phyloP scores from a whole-genome alignment of 2,329 filamentous ascomycete genomes.

The Clonostachys rosea region DNA sequence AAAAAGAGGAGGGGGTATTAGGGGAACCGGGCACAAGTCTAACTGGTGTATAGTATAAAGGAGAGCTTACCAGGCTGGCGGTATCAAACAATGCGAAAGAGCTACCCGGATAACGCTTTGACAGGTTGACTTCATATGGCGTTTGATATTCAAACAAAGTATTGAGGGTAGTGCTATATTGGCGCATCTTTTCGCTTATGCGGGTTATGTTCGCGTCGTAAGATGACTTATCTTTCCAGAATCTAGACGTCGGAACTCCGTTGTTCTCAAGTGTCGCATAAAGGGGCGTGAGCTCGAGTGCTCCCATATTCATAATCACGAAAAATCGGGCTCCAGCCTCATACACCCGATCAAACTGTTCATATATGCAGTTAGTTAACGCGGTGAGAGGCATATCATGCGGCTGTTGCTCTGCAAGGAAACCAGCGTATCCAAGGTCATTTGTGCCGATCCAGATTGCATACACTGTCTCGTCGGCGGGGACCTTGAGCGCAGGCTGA shows the following conservation, averaged over 20 bases:
- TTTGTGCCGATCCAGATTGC: constrained; percentile 80
- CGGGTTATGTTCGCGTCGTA: constrained; percentile 42
- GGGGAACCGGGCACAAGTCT: background rate
- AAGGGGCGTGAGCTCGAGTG: constrained; percentile 62
- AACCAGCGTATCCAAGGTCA: constrained; percentile 63
- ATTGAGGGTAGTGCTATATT: constrained; percentile 46
- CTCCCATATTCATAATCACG: constrained; percentile 65
- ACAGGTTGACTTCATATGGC: constrained; percentile 36
- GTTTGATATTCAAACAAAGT: constrained; percentile 41
- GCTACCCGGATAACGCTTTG: constrained; percentile 49
- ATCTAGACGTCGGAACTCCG: constrained; percentile 14
- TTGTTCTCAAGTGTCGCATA: constrained; percentile 34
- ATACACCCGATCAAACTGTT: constrained; percentile 59
- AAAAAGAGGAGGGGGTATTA: background rate
- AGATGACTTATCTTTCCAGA: constrained; percentile 37
- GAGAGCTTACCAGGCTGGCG: constrained; percentile 42
- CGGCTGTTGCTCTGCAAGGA: constrained; percentile 60
- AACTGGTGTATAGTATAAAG: too few species aligned
- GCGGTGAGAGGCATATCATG: constrained; percentile 53
- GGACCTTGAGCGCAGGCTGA: background rate
- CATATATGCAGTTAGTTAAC: constrained; percentile 66
- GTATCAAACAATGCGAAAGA: constrained; percentile 64
- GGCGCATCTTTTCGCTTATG: constrained; percentile 34
- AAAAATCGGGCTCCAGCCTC: constrained; percentile 63
- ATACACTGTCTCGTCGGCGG: constrained; percentile 60